phyloP scores from a whole-genome alignment of 2,329 filamentous ascomycete genomes.

The Fusarium verrucosum region DNA sequence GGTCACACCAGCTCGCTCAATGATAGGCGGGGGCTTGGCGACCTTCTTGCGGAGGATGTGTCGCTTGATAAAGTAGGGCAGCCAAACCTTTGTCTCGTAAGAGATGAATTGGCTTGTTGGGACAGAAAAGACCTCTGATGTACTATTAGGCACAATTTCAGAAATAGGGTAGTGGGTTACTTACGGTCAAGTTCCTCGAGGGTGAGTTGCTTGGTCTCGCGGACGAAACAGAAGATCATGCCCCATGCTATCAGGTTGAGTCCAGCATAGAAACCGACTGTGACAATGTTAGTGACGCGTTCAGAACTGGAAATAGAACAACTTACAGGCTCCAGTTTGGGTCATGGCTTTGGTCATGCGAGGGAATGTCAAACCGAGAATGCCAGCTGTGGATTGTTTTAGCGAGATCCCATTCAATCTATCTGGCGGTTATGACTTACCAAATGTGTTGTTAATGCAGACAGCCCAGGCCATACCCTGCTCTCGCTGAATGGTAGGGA shows the following conservation, averaged over 20 bases:
- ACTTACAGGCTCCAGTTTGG: conserved; percentile 46
- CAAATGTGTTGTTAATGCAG: conserved; percentile 49
- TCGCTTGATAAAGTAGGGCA: conserved; percentile 52
- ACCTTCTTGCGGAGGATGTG: conserved; percentile 49
- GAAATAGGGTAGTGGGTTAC: rapidly evolving
- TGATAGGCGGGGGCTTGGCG: conserved; percentile 47
- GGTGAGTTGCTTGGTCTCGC: conserved; percentile 61
- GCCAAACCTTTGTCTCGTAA: conserved; percentile 47
- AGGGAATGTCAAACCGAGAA: conserved; percentile 47
- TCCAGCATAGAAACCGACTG: conserved; percentile 56
- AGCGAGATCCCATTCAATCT: not conserved
- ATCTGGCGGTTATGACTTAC: not conserved
- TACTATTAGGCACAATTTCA: not conserved
- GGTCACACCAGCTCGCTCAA: conserved; percentile 28
- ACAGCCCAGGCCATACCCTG: conserved; percentile 53
- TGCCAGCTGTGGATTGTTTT: conserved; percentile 31
- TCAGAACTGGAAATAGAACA: rapidly evolving
- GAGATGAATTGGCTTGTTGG: conserved; percentile 43
- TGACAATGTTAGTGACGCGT: conserved; percentile 26
- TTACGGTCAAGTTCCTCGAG: conserved; percentile 58
- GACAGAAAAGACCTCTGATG: conserved; percentile 47
- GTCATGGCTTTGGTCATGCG: conserved; percentile 48
- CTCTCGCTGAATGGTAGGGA: conserved; percentile 51
- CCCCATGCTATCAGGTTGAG: conserved; percentile 57
- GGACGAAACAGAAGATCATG: conserved; percentile 60